Evolutionary conservation across 2,329 filamentous ascomycete genomes (phyloP), one percentile per base, ranked within the genome.

Genomic region (Lasiodiplodia sp.): DNA sequence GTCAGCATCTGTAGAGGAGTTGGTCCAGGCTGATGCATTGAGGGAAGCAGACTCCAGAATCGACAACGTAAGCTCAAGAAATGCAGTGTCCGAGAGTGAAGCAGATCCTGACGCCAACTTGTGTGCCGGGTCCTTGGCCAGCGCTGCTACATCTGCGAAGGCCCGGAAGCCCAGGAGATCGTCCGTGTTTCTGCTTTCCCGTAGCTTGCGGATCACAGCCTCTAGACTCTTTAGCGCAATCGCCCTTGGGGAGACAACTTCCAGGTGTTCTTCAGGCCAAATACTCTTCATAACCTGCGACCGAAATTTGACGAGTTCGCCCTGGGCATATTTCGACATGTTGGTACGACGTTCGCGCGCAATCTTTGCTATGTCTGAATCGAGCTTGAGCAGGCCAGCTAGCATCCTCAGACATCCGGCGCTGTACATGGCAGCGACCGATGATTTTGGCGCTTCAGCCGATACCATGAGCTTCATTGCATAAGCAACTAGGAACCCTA

Each of bases 291-390:
- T 77, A 3, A 93, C 74, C 3, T 82, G 78, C 1, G 79, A 77
- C 69, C 89, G 87, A 52, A 93, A 82, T 0, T 84, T 81, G 8
- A 79, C 72, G 8, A 94, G 75, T 0, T 87, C 83, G 18, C 80
- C 82, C 72, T 89, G 89, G 12, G 86, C 87, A 37, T 87, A 84
- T 74, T 86, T 90, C 0, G 92, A 90, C 75, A 94, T 84, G 71
- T 93, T 94, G 68, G 81, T 87, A 71, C 87, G 87, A 38, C 89
- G 87, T 47, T 92, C 89, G 70, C 86, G 87, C 0, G 86, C 86
- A n/a, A 93, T 78, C 21, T 80, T 79, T n/a, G 79, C 79, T 31
- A 94, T 87, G 65, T 91, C 88, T 16, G 83, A 80, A 12, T 84
- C 75, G 18, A 80, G 76, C 2, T 81, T 78, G 11, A 94, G 79